Conservation (phyloP, 257 asterid genomes). For the Plantago elongata region DNA sequence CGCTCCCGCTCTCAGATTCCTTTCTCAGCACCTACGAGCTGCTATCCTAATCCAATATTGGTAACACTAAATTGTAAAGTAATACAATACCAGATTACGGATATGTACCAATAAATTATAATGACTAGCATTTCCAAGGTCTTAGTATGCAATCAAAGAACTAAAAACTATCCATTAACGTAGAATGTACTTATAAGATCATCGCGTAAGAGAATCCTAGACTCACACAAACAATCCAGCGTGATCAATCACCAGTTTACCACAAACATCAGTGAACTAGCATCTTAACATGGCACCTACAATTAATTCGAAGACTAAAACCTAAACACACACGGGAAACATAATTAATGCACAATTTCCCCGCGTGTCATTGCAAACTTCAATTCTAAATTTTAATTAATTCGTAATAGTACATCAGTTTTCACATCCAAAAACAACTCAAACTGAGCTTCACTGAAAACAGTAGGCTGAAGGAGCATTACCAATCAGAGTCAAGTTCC, state of each 20-base stretch:
- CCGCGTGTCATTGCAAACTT: too few relatives aligned
- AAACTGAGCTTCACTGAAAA: background rate
- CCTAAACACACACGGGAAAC: background rate
- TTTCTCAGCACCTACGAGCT: too few relatives aligned
- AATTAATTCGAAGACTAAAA: background rate
- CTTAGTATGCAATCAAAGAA: too few relatives aligned
- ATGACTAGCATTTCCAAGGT: too few relatives aligned
- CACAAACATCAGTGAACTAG: background rate
- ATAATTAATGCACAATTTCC: constrained; percentile 4
- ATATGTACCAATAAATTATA: too few relatives aligned
- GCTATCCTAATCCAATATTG: too few relatives aligned
- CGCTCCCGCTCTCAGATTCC: too few relatives aligned
- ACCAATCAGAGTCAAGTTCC: constrained; percentile 66
- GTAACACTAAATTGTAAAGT: too few relatives aligned
- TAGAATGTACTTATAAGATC: background rate
- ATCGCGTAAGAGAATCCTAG: background rate
- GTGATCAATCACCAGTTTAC: background rate
- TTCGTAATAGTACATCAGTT: background rate
- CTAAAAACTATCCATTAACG: background rate
- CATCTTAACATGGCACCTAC: background rate
- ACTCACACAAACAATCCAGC: background rate
- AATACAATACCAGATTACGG: too few relatives aligned
- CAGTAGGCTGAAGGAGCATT: background rate
- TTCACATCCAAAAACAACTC: background rate
- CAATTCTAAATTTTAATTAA: constrained; percentile 7